A percentile compares a stretch with the other conserved stretches of the same genome.
phyloP scores from a whole-genome alignment of 352 stramenopile species.

The Pythium vanterpoolii region DNA sequence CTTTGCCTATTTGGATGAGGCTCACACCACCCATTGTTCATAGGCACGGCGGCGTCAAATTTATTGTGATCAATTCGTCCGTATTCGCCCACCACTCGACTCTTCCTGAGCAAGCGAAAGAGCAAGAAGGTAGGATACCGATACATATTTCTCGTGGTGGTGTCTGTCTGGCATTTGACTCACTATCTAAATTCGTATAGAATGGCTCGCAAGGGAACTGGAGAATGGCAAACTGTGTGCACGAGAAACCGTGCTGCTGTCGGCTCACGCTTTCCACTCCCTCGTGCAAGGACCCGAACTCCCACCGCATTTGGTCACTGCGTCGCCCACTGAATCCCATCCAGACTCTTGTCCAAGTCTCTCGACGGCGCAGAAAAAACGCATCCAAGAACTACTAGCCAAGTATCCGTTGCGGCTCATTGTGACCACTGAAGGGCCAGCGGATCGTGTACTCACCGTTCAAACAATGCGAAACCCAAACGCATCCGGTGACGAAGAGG shows the following conservation, averaged over 20 bases:
- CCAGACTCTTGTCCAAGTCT: conserved; percentile 13
- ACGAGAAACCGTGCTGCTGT: conserved; percentile 58
- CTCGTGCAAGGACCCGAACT: conserved; percentile 22
- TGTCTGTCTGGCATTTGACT: background rate
- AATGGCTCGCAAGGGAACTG: conserved; percentile 72
- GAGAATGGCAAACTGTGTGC: conserved; percentile 81
- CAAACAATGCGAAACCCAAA: conserved; percentile 24
- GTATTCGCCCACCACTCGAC: conserved; percentile 29
- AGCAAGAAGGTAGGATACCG: conserved; percentile 46
- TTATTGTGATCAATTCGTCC: conserved; percentile 67
- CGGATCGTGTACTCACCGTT: conserved; percentile 35
- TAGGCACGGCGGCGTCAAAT: conserved; percentile 79
- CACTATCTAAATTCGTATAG: conserved; percentile 25
- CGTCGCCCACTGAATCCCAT: background rate
- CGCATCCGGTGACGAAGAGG: conserved; percentile 28
- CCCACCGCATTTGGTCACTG: conserved; percentile 14
- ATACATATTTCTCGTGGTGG: background rate
- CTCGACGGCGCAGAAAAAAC: conserved; percentile 4
- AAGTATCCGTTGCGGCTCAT: conserved; percentile 21
- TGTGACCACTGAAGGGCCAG: conserved; percentile 14
- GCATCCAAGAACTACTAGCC: conserved; percentile 10
- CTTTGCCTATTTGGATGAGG: background rate
- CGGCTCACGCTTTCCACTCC: conserved; percentile 26
- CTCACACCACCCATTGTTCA: background rate
- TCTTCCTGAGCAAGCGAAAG: conserved; percentile 30